Evolutionary conservation across 768 basidiomycete species (phyloP).

Genomic region (Tulasnella sp.): DNA sequence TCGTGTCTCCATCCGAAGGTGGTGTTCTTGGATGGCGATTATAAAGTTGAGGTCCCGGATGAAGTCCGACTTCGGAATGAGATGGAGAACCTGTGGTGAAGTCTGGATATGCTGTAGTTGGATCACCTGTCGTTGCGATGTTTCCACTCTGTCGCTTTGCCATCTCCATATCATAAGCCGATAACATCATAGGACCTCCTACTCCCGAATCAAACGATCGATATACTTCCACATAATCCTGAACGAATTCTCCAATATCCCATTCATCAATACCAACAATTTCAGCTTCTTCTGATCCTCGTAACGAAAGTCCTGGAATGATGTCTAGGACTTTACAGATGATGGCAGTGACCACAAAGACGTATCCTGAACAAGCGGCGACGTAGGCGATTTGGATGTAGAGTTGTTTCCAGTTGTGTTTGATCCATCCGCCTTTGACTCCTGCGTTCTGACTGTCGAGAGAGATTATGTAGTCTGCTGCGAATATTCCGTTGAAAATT

Average conservation of each 20-base stretch:
- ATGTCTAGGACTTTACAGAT: constrained; percentile 45
- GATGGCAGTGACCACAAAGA: constrained; percentile 40
- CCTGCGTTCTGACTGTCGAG: constrained; percentile 53
- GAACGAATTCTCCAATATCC: constrained; percentile 28
- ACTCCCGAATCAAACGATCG: constrained; percentile 15
- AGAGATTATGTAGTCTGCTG: constrained; percentile 44
- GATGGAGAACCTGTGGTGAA: too few species aligned
- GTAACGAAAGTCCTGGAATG: constrained; percentile 45
- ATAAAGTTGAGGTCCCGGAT: too few species aligned
- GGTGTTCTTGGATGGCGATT: too few species aligned
- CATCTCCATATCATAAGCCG: too few species aligned
- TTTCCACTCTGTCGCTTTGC: too few species aligned
- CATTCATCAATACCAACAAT: constrained; percentile 55
- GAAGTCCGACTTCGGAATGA: too few species aligned
- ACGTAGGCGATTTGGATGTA: constrained; percentile 64
- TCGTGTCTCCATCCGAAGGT: too few species aligned
- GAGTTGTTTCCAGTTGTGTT: constrained; percentile 60
- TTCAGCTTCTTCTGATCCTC: constrained; percentile 44
- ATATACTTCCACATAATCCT: constrained; percentile 20
- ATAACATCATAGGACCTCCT: too few species aligned
- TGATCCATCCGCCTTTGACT: constrained; percentile 53
- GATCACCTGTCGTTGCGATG: too few species aligned
- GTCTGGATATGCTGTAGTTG: too few species aligned
- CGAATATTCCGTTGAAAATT: constrained; percentile 62
- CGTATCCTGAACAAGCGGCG: constrained; percentile 43